Evolutionary conservation across 768 basidiomycete species (phyloP).

Genomic region (Lactarius vividus): DNA sequence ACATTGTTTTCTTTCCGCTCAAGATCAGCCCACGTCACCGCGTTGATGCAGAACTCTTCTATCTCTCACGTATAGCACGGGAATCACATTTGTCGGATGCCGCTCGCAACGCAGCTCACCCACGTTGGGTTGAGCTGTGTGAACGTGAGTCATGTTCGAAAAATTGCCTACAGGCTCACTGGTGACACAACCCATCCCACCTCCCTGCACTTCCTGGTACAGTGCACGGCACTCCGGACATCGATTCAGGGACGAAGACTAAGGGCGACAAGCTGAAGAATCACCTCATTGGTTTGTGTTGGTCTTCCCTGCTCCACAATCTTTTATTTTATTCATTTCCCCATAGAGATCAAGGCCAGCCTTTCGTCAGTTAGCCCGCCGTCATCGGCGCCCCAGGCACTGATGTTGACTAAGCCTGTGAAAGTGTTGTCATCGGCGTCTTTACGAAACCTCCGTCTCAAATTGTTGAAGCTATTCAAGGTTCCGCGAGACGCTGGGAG

Average conservation of each 20-base stretch:
- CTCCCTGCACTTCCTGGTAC: not conserved
- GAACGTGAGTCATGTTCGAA: conserved; percentile 45
- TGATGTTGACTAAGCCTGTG: conserved; percentile 35
- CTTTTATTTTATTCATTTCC: not conserved
- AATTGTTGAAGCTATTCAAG: conserved; percentile 41
- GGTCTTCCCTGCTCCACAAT: not conserved
- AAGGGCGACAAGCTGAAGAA: conserved; percentile 51
- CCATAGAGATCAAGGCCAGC: conserved; percentile 28
- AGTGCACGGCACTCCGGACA: conserved; percentile 61
- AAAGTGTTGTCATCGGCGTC: conserved; percentile 69
- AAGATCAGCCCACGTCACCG: conserved; percentile 72
- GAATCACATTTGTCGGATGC: conserved; percentile 45
- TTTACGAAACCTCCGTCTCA: conserved; percentile 59
- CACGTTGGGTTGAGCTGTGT: conserved; percentile 64
- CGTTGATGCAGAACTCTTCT: conserved; percentile 79
- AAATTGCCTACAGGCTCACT: not conserved
- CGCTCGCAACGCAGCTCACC: conserved; percentile 49
- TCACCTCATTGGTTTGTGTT: conserved; percentile 55
- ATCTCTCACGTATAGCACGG: conserved; percentile 63
- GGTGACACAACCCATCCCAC: not conserved
- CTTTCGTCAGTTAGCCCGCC: conserved; percentile 8
- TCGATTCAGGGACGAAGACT: conserved; percentile 31
- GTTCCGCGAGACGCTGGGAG: conserved; percentile 36
- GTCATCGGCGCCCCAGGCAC: conserved; percentile 12
- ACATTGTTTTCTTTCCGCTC: not conserved